Conservation (phyloP, 305 asterid genomes). For the Fraxinus velutina region DNA sequence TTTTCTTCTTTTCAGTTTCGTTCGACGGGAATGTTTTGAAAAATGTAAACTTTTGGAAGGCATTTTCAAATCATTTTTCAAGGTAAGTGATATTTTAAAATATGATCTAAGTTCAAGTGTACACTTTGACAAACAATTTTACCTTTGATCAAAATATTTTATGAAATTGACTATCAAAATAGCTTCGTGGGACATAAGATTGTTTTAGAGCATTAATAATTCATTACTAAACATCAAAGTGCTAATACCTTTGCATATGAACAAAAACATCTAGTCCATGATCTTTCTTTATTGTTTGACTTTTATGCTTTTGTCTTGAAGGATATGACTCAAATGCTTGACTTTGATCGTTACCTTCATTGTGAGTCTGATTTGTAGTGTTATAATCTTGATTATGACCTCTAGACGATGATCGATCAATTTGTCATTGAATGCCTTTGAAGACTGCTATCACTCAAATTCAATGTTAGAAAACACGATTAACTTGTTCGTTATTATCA, state of each 20-base stretch:
- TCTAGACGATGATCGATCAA: neutral
- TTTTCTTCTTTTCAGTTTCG: too few species aligned
- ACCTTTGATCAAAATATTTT: too few species aligned
- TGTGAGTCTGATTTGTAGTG: neutral
- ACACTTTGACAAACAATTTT: too few species aligned
- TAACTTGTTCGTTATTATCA: neutral
- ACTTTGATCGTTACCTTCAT: neutral
- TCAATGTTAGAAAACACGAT: neutral
- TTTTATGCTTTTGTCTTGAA: neutral
- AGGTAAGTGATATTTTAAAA: too few species aligned
- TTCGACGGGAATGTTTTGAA: too few species aligned
- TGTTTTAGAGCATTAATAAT: neutral
- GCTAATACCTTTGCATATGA: neutral
- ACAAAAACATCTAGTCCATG: neutral
- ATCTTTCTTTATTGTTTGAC: neutral
- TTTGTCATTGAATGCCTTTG: neutral
- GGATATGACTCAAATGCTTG: neutral
- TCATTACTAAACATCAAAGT: neutral
- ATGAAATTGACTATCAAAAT: neutral
- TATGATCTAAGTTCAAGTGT: too few species aligned
- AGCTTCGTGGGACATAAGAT: neutral
- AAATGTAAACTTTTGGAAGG: too few species aligned
- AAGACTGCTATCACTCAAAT: neutral
- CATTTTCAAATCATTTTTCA: too few species aligned
- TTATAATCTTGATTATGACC: neutral